Evolutionary conservation across 352 stramenopile genomes (phyloP), one percentile per base, ranked within the genome.

Genomic region (Globisporangium lucens): DNA sequence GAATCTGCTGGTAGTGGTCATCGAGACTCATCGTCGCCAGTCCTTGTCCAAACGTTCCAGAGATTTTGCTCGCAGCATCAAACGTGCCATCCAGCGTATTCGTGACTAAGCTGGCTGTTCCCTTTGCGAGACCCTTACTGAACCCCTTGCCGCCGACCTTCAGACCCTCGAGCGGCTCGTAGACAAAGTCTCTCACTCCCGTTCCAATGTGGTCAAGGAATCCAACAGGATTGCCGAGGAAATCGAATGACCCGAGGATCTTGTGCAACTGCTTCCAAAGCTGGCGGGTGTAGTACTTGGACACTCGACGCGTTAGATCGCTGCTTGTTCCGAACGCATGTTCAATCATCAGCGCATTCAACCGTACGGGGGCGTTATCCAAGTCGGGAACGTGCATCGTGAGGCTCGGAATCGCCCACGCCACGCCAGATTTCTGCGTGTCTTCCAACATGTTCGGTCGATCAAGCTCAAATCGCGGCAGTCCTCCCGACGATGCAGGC

Each of bases 151-250:
- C 87, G 22, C 89, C 89, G 29, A 93, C 87, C 53, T 97, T 95
- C 17, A 98, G 76, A 36, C 93, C 93, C 72, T 98, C 89, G 22
- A 98, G 85, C 20, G 96, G 95, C 71, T 98, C 96, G 70, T 98
- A 98, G 56, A 99, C 97, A 67, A 99, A 98, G 67, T 98, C 93
- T 53, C 93, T 83, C 46, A 99, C 94, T 55, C 95, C 96, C 29
- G 91, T 98, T 49, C 96, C 96, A 70, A 99, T 92, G 68, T 99
- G 97, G 30, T 97, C 91, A 57, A 99, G 73, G 59, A 97, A 91
- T 0, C 89, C 89, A 15, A 96, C 89, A 15, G 88, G 87, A 51
- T 95, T 96, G 49, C 89, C 90, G 17, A 97, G 68, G 35, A 97
- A 94, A 71, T 97, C 90, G 56, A 96, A 94, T 15, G 87, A 94